Evolutionary conservation across 306 rosid species (phyloP), one percentile per base, ranked within the genome.

Genomic region (Prunus salicina): DNA sequence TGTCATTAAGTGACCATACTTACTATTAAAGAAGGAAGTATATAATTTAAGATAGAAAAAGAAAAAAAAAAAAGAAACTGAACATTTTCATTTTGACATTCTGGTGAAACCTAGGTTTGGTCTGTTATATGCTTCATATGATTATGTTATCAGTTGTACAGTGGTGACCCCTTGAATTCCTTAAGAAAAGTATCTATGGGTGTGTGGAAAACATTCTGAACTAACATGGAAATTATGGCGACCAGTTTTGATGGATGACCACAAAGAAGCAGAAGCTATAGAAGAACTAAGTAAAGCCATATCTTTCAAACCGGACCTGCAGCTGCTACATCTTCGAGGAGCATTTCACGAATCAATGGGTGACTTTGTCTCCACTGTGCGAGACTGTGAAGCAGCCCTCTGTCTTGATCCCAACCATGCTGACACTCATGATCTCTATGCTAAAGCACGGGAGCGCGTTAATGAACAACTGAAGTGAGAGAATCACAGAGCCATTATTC

Each of bases 201-300:
- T 30, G 8, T 25, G 27, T 55, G 50, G 46, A 34, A 8, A 16
- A 16, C 19, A 13, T 12, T 46, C 18, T 13, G 15, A 43, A 68
- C 73, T 86, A 63, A 91, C 87, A 38, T 45, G 65, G 76, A 55
- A 84, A 79, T 73, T 75, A 6, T 90, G 51, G 67, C 61, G 43
- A 50, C 82, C 89, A 93, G 98, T 93, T 86, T 77, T 93, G 74
- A 93, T 93, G 98, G 98, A 93, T 81, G 98, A 93, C 84, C 96
- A 88, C 73, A 88, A 86, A 86, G 98, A 93, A 87, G 81, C 64
- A 20, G 98, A 91, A 76, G 98, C 98, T 62, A 93, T 93, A 58
- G 79, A 56, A 71, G 98, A 91, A 82, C 96, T 93, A 62, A 72
- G 89, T 25, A 89, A 84, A 79, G 97, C 95, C 78, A 88, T 93